phyloP scores from a whole-genome alignment of 495 filamentous ascomycete species.

The Neurospora sp. region DNA sequence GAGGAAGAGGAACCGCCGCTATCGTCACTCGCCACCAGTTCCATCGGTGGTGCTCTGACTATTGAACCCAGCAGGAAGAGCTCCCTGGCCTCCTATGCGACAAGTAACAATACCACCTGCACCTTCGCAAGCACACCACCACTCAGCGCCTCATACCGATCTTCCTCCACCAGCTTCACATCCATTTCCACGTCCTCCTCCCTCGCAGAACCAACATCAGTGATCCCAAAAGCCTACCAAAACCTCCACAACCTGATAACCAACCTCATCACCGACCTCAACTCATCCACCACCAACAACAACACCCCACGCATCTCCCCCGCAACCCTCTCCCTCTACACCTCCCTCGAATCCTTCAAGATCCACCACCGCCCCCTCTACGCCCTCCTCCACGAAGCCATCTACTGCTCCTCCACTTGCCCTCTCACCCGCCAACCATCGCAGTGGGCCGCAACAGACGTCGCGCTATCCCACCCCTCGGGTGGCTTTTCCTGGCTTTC shows the following conservation, averaged over 20 bases:
- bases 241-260: background rate
- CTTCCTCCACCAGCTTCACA: background rate
- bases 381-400: slow-evolving; percentile 17
- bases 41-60: slow-evolving; percentile 18
- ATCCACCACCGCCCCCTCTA: slow-evolving; percentile 17
- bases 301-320: slow-evolving; percentile 12
- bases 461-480: slow-evolving; percentile 14
- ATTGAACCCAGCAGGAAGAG: background rate
- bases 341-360: slow-evolving; percentile 2
- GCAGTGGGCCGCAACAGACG: slow-evolving; percentile 34
- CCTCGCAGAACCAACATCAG: background rate
- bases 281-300: background rate
- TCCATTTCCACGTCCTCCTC: background rate
- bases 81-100: background rate
- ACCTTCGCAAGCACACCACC: background rate
- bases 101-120: background rate
- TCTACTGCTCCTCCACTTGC: slow-evolving; percentile 8
- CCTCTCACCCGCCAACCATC: background rate
- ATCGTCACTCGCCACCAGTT: slow-evolving; percentile 46
- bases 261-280: background rate
- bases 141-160: background rate
- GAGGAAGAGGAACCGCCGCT: slow-evolving; percentile 47
- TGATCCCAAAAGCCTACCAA: background rate
- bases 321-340: background rate
- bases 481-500: slow-evolving; percentile 33